phyloP scores from a whole-genome alignment of 352 stramenopile genomes.

The Phytopythium kandeliae region DNA sequence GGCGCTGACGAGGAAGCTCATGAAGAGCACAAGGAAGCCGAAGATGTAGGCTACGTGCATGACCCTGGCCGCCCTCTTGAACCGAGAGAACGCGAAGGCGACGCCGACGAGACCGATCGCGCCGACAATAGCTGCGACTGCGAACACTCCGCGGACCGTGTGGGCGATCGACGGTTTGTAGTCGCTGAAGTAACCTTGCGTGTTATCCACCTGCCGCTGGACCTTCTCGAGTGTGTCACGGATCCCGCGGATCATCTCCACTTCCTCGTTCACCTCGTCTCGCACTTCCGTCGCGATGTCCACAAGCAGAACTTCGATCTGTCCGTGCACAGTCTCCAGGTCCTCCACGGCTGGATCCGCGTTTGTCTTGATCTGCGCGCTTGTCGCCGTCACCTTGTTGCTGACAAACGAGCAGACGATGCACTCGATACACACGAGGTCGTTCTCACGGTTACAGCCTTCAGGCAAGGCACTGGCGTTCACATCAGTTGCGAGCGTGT shows the following conservation, averaged over 20 bases:
- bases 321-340: slow-evolving; percentile 23
- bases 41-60: slow-evolving; percentile 72
- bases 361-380: slow-evolving; percentile 28
- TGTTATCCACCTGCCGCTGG: slow-evolving; percentile 23
- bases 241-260: slow-evolving; percentile 20
- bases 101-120: slow-evolving; percentile 51
- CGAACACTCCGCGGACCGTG: slow-evolving; percentile 46
- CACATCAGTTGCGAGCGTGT: slow-evolving; percentile 18
- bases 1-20: slow-evolving; percentile 55
- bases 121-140: slow-evolving; percentile 36
- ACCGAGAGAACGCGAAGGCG: slow-evolving; percentile 51
- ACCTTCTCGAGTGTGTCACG: slow-evolving; percentile 24
- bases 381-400: slow-evolving; percentile 14
- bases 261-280: slow-evolving; percentile 27
- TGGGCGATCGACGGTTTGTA: slow-evolving; percentile 28
- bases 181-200: slow-evolving; percentile 26
- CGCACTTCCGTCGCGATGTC: slow-evolving; percentile 31
- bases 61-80: slow-evolving; percentile 55
- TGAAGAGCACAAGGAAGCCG: slow-evolving; percentile 54
- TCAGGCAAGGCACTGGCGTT: slow-evolving; percentile 22
- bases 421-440: slow-evolving; percentile 31
- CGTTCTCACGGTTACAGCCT: slow-evolving; percentile 13
- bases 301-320: slow-evolving; percentile 37
- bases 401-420: slow-evolving; percentile 34
- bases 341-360: slow-evolving; percentile 26